Conservation (phyloP, 768 basidiomycete genomes). For the Erythrobasidium yunnanense region DNA sequence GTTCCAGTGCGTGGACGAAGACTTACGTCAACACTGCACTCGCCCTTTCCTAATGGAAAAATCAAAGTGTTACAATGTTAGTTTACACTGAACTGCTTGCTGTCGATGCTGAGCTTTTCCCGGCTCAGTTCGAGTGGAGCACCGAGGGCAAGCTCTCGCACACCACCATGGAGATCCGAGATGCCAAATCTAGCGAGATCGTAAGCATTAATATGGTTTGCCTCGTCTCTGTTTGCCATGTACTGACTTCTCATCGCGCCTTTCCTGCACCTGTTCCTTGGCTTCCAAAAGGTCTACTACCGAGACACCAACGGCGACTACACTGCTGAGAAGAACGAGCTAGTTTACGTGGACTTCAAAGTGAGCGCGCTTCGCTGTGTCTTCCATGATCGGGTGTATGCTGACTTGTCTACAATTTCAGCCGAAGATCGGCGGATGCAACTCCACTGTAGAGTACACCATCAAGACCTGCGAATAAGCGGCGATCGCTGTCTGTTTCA, state of each 20-base stretch:
- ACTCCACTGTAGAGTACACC: constrained; percentile 11
- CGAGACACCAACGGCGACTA: constrained; percentile 19
- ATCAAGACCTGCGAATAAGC: constrained; percentile 11
- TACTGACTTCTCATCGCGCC: too few relatives aligned
- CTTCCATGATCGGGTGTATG: not conserved
- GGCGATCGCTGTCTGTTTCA: not conserved
- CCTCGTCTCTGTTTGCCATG: too few relatives aligned
- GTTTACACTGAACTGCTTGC: not conserved
- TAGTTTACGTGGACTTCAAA: constrained; percentile 17
- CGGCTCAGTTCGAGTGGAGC: constrained; percentile 19
- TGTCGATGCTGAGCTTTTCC: not conserved
- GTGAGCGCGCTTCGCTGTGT: not conserved
- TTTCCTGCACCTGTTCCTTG: not conserved
- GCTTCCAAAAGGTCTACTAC: constrained; percentile 20
- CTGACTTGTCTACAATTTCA: too few relatives aligned
- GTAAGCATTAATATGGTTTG: not conserved
- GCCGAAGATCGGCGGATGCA: constrained; percentile 20
- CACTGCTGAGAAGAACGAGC: constrained; percentile 23
- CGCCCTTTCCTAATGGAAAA: constrained; percentile 10
- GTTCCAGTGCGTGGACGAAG: constrained; percentile 22
- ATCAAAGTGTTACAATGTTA: constrained; percentile 17
- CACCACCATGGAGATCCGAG: constrained; percentile 22
- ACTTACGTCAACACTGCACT: constrained; percentile 10
- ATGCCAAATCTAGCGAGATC: constrained; percentile 23
- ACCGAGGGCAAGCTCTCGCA: constrained; percentile 16